Evolutionary conservation across 2,329 filamentous ascomycete genomes (phyloP).

Genomic region (Apiospora saccharicola): DNA sequence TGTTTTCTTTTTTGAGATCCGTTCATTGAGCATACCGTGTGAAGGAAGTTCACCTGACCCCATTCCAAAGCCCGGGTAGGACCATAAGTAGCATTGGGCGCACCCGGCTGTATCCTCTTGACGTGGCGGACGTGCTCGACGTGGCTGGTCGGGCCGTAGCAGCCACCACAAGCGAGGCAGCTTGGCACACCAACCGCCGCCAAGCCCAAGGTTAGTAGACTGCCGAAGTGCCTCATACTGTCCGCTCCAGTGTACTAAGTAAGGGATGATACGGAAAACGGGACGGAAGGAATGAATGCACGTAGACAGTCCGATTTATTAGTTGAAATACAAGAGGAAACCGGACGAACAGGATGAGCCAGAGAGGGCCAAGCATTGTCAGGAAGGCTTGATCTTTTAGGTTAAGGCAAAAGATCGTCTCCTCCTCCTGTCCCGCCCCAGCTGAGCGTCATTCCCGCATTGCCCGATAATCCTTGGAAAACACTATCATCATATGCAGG

Average conservation of each 20-base stretch:
- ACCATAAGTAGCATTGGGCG: constrained; percentile 50
- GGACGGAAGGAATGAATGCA: background rate
- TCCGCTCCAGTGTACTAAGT: too few relatives aligned
- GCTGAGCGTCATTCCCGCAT: constrained; percentile 6
- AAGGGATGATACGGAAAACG: background rate
- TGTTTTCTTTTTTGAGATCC: background rate
- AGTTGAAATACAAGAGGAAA: background rate
- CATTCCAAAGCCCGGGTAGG: constrained; percentile 65
- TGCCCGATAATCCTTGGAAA: background rate
- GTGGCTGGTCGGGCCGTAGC: constrained; percentile 50
- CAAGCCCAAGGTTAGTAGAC: constrained; percentile 11
- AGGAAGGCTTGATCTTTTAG: constrained; percentile 1
- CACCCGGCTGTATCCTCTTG: constrained; percentile 57
- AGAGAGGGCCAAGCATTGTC: constrained; percentile 13
- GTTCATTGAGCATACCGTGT: constrained; percentile 65
- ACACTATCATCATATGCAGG: background rate
- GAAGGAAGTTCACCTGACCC: constrained; percentile 95
- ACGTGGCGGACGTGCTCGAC: constrained; percentile 55
- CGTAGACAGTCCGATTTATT: background rate
- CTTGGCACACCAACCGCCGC: constrained; percentile 34
- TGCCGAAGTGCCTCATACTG: background rate
- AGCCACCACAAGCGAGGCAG: constrained; percentile 49
- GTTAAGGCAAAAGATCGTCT: constrained; percentile 1
- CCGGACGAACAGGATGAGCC: background rate
- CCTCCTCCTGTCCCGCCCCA: background rate